Conservation (phyloP, 2,329 filamentous ascomycete species). For the Hypomyces perniciosus region DNA sequence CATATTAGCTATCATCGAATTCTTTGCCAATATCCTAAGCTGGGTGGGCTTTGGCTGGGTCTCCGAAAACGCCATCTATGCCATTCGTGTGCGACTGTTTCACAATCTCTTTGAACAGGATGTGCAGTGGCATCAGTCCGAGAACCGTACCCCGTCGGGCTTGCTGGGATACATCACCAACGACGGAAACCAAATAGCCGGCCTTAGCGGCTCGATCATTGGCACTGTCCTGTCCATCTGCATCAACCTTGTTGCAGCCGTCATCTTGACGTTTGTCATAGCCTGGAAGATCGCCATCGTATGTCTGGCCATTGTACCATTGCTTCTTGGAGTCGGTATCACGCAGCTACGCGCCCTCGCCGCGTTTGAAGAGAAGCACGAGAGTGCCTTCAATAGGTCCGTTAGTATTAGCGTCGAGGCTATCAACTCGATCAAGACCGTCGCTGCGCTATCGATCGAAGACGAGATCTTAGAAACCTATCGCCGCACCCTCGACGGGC, state of each 20-base stretch:
- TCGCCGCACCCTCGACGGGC: slow-evolving; percentile 24
- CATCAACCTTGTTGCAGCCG: slow-evolving; percentile 57
- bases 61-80: slow-evolving; percentile 55
- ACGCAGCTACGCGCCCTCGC: slow-evolving; percentile 56
- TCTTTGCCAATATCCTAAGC: slow-evolving; percentile 47
- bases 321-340: slow-evolving; percentile 58
- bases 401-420: slow-evolving; percentile 58
- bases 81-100: slow-evolving; percentile 52
- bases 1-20: slow-evolving; percentile 38
- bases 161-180: slow-evolving; percentile 59
- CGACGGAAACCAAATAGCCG: slow-evolving; percentile 56
- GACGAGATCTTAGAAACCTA: slow-evolving; percentile 35
- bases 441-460: slow-evolving; percentile 43
- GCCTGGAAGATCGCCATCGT: slow-evolving; percentile 68
- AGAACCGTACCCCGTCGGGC: slow-evolving; percentile 49
- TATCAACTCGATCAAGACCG: slow-evolving; percentile 54
- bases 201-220: slow-evolving; percentile 59
- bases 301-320: slow-evolving; percentile 56
- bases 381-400: slow-evolving; percentile 53
- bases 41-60: slow-evolving; percentile 35
- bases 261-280: slow-evolving; percentile 59
- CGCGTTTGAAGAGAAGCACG: slow-evolving; percentile 51
- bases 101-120: slow-evolving; percentile 57
- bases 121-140: slow-evolving; percentile 60
- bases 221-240: slow-evolving; percentile 58